Evolutionary conservation across 257 asterid genomes (phyloP).

Genomic region (Nyctanthes arbortristis): DNA sequence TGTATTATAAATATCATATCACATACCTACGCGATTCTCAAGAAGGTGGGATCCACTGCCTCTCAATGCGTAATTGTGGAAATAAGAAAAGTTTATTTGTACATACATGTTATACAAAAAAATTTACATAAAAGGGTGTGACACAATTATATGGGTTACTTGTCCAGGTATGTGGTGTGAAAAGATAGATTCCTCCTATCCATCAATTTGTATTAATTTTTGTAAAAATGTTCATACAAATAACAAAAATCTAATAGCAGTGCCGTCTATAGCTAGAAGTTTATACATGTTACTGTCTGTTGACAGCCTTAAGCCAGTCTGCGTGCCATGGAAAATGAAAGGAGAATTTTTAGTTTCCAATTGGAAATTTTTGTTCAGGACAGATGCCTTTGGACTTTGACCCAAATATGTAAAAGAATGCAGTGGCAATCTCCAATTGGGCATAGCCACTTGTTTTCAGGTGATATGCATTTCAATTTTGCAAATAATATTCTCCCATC

Average conservation of each 20-base stretch:
- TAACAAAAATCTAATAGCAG: background rate
- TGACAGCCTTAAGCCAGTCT: conserved; percentile 20
- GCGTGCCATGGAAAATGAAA: too few species aligned
- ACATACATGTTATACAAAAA: too few species aligned
- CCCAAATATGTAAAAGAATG: conserved; percentile 22
- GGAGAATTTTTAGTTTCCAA: background rate
- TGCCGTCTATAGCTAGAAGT: too few species aligned
- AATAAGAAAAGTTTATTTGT: too few species aligned
- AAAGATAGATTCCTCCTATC: too few species aligned
- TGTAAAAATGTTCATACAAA: background rate
- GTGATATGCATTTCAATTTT: conserved; percentile 17
- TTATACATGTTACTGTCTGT: conserved; percentile 18
- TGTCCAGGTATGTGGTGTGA: too few species aligned
- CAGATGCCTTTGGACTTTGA: conserved; percentile 15
- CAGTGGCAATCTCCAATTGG: conserved; percentile 1
- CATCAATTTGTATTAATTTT: background rate
- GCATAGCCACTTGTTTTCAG: conserved; percentile 31
- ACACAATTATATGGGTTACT: too few species aligned
- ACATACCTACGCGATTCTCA: too few species aligned
- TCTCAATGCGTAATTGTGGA: too few species aligned
- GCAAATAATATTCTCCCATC: conserved; percentile 26
- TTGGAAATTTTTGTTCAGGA: background rate
- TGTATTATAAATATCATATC: too few species aligned
- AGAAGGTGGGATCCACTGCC: too few species aligned
- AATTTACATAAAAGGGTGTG: too few species aligned